Evolutionary conservation across 1,284 basidiomycete species (phyloP), one percentile per base, ranked within the genome.

Genomic region (Trichosporon sp.): DNA sequence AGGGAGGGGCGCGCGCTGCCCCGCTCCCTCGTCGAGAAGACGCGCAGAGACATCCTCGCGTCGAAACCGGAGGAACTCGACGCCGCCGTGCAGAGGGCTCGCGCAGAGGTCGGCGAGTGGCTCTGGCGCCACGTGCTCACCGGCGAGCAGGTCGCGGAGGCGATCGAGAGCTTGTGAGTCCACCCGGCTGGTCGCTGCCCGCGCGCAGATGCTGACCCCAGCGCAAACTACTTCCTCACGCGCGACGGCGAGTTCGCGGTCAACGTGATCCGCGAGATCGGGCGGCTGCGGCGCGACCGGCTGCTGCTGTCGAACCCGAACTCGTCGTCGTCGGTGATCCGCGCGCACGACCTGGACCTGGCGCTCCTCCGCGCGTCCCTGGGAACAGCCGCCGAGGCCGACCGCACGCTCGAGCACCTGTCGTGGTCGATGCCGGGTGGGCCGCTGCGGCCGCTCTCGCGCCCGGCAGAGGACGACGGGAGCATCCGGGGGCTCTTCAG

Each of bases 41-140:
- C 93, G 78, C 88, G 90, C 15, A 85, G 82, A 56, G 76, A 90
- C 53, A 81, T 95, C 1, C 88, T 90, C 72, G 83, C 83, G 5
- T 89, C 90, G 1, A 89, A 92, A 72, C 87, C 88, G 67, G 89
- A 91, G 72, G 86, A 85, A n/a, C 91, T 95, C 74, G 91, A 92
- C 76, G 83, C 85, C 21, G 87, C 89, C 68, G 87, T 94, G 32
- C 84, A 75, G 27, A 60, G 73, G 7, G 74, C 77, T 0, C 70
- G 79, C 32, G 75, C 70, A 5, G 78, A 78, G 31, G 73, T 80
- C 13, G 81, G 80, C 69, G 80, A 81, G 74, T 96, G 93, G 93
- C 85, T 96, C 2, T 96, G 94, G 92, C 83, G 89, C 34, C 92
- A 94, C 76, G 90, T 96, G 34, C 85, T 96, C 66, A 95, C 92